Percentiles rank a stretch among this genome's conserved stretches.
These are phyloP conservation scores for Ramichloridium luteum DNA, from an alignment of 2,329 filamentous ascomycete genomes.

Conservation along the genomic window DNA sequence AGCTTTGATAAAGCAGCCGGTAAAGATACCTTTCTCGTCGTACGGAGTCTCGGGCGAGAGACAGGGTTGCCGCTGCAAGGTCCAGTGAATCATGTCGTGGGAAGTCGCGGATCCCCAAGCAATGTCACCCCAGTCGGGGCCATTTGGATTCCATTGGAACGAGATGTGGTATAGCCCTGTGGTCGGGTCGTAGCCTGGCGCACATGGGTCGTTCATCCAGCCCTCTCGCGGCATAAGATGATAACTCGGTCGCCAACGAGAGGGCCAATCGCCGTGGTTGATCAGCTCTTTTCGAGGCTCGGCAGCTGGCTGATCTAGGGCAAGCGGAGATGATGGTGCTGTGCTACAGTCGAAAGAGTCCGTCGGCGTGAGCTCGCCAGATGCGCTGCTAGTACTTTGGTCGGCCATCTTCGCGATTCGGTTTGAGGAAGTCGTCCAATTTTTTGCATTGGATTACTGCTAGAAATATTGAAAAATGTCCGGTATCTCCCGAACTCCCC, in stretches of 20 bases:
- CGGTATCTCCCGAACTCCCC: too few species aligned
- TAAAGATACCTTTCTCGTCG: slow-evolving; percentile 32
- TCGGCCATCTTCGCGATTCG: too few species aligned
- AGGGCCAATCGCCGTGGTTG: slow-evolving; percentile 7
- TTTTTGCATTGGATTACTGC: too few species aligned
- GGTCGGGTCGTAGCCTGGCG: slow-evolving; percentile 28
- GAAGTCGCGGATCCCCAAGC: slow-evolving; percentile 32
- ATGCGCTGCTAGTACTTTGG: too few species aligned
- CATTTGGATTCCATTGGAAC: slow-evolving; percentile 34
- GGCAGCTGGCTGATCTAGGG: too few species aligned
- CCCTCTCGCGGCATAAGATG: slow-evolving; percentile 28
- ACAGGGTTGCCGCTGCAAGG: slow-evolving; percentile 17
- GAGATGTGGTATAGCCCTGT: slow-evolving; percentile 31
- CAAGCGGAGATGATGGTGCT: too few species aligned
- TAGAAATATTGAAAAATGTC: too few species aligned
- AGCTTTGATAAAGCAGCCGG: slow-evolving; percentile 27
- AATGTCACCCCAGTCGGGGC: slow-evolving; percentile 32
- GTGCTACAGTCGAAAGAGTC: too few species aligned
- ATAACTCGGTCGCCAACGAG: slow-evolving; percentile 20
- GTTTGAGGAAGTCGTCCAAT: too few species aligned
- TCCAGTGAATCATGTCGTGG: slow-evolving; percentile 29
- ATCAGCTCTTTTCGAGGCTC: too few species aligned
- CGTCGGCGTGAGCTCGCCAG: too few species aligned
- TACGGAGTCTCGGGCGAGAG: slow-evolving; percentile 26
- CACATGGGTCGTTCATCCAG: slow-evolving; percentile 37